Percentiles rank a stretch among this genome's conserved stretches.
These are phyloP conservation scores for Eucalyptus pauciflora DNA, from an alignment of 345 rosid species.

Conservation along the genomic window DNA sequence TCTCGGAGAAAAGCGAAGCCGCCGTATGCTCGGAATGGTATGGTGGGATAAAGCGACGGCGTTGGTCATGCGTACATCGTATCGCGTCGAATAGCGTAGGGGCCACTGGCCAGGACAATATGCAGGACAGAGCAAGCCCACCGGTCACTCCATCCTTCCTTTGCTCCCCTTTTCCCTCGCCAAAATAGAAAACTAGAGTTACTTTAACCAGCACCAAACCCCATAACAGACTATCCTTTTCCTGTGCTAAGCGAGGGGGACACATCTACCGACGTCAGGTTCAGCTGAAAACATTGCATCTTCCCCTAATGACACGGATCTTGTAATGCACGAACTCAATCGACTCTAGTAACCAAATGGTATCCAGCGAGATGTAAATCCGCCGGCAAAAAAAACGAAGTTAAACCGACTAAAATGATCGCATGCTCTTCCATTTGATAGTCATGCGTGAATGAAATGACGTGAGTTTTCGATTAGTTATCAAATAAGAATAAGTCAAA, in stretches of 20 bases:
- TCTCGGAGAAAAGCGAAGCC: background rate
- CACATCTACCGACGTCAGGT: background rate
- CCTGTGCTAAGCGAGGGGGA: background rate
- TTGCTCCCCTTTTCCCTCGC: too few species aligned
- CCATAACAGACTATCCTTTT: background rate
- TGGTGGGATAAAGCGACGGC: background rate
- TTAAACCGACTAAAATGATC: background rate
- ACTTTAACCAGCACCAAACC: background rate
- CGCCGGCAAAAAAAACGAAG: background rate
- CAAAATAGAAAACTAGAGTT: too few species aligned
- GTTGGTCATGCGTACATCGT: background rate
- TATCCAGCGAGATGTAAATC: background rate
- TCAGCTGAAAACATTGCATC: background rate
- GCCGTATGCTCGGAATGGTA: background rate
- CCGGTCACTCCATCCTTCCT: too few species aligned
- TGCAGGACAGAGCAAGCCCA: too few species aligned
- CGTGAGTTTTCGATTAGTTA: background rate
- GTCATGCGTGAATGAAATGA: background rate
- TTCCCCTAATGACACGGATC: background rate
- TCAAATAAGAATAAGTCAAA: background rate
- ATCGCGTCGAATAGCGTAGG: background rate
- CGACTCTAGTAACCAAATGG: background rate
- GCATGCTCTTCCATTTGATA: background rate
- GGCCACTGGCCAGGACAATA: background rate
- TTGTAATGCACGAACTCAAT: background rate